Conservation (phyloP, 768 basidiomycete species). For the Wakefieldia striispora region DNA sequence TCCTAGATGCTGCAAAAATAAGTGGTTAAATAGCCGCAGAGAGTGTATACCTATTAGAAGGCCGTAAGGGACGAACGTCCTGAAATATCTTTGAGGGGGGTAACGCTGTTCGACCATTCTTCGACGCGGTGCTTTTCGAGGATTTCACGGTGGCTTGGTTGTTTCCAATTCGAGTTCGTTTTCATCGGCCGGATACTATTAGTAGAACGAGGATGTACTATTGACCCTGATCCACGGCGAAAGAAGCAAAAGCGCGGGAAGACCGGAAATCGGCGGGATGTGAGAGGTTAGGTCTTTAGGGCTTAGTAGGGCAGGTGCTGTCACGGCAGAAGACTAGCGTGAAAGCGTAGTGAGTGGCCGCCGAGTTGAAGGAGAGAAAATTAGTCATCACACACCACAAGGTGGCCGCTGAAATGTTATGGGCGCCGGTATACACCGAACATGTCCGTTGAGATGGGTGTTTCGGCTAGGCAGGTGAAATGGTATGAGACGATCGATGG, state of each 20-base stretch:
- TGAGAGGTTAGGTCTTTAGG: slow-evolving; percentile 2
- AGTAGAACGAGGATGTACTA: slow-evolving; percentile 15
- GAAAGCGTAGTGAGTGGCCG: slow-evolving; percentile 25
- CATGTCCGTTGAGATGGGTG: not conserved
- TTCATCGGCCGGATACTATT: slow-evolving; percentile 6
- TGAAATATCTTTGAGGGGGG: slow-evolving; percentile 26
- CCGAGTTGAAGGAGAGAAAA: slow-evolving; percentile 12
- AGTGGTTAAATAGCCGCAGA: slow-evolving; percentile 8
- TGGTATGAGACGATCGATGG: not conserved
- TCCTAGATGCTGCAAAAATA: slow-evolving; percentile 23
- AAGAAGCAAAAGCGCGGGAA: slow-evolving; percentile 27
- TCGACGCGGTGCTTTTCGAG: slow-evolving; percentile 35
- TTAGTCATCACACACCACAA: slow-evolving; percentile 23
- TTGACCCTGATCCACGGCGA: slow-evolving; percentile 32
- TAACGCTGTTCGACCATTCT: slow-evolving; percentile 11
- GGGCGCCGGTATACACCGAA: slow-evolving; percentile 7
- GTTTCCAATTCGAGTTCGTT: slow-evolving; percentile 12
- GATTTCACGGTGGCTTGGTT: slow-evolving; percentile 11
- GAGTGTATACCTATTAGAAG: not conserved
- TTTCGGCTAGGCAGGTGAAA: not conserved
- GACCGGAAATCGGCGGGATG: slow-evolving; percentile 15
- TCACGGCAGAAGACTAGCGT: slow-evolving; percentile 17
- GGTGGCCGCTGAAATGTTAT: slow-evolving; percentile 12
- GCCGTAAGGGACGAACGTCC: slow-evolving; percentile 14
- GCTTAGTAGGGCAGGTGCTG: not conserved